Evolutionary conservation across 768 basidiomycete species (phyloP).

Genomic region (Pleurotus citrinopileatus): DNA sequence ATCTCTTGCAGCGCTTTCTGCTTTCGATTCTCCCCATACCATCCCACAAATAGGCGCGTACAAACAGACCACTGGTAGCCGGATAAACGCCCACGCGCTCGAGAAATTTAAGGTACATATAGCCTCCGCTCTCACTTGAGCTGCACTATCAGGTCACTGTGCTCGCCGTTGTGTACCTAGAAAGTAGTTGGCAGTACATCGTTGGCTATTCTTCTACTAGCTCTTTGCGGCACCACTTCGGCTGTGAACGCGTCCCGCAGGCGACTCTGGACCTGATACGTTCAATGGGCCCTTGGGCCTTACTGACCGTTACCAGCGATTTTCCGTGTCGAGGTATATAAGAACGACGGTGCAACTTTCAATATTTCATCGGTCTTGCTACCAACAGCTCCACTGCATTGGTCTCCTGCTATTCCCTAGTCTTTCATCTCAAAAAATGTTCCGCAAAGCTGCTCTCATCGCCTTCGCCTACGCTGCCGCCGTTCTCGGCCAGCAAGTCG

Average conservation of each 20-base stretch:
- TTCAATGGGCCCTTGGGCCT: too few species aligned
- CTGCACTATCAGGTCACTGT: background rate
- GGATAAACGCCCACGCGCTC: background rate
- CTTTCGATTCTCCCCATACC: too few species aligned
- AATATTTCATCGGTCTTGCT: background rate
- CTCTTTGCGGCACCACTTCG: background rate
- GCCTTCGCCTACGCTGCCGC: slow-evolving; percentile 31
- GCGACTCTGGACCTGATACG: too few species aligned
- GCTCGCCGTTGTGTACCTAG: background rate
- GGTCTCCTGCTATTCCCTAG: background rate
- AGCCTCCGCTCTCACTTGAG: background rate
- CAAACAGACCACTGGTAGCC: too few species aligned
- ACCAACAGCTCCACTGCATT: background rate
- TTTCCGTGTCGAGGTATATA: background rate
- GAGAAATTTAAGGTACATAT: background rate
- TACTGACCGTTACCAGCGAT: too few species aligned
- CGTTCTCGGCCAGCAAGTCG: slow-evolving; percentile 46
- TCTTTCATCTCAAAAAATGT: slow-evolving; percentile 22
- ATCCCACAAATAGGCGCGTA: too few species aligned
- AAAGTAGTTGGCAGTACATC: background rate
- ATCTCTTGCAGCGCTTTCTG: too few species aligned
- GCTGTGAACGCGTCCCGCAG: background rate
- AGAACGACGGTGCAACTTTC: background rate
- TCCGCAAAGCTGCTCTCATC: slow-evolving; percentile 31
- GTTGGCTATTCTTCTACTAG: background rate